Conservation (phyloP, 108 stramenopile genomes). For the Pseudonitzschia delicatissima region DNA sequence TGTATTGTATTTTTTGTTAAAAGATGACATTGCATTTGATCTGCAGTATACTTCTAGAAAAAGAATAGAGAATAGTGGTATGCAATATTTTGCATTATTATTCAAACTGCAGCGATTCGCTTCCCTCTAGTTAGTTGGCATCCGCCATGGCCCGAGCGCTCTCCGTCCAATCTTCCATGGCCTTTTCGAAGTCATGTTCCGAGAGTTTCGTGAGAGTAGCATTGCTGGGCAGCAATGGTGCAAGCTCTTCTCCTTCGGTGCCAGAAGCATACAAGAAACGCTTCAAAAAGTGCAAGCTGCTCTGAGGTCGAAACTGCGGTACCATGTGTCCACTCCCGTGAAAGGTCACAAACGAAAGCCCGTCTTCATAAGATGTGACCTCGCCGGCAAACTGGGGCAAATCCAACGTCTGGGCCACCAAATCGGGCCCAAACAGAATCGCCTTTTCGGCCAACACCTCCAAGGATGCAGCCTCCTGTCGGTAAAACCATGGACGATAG, state of each 20-base stretch:
- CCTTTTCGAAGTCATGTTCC: conserved; percentile 32
- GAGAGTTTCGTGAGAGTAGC: conserved; percentile 27
- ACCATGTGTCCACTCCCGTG: conserved; percentile 78
- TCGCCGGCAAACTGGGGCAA: conserved; percentile 66
- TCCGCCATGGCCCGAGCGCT: too few relatives aligned
- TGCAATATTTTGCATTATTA: too few relatives aligned
- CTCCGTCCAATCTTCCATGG: conserved; percentile 47
- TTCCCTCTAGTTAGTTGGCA: too few relatives aligned
- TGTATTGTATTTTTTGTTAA: too few relatives aligned
- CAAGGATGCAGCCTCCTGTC: conserved; percentile 42
- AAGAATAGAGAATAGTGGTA: too few relatives aligned
- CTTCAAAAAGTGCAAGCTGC: conserved; percentile 46
- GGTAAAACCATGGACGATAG: conserved; percentile 77
- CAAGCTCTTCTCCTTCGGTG: conserved; percentile 24
- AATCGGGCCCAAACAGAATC: conserved; percentile 57
- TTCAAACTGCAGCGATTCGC: too few relatives aligned
- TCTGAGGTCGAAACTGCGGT: conserved; percentile 17
- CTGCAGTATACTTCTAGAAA: too few relatives aligned
- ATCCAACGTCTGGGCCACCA: conserved; percentile 35
- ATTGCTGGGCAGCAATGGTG: conserved; percentile 48
- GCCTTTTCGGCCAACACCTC: conserved; percentile 47
- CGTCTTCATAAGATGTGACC: conserved; percentile 55
- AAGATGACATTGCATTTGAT: too few relatives aligned
- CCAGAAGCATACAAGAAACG: conserved; percentile 17
- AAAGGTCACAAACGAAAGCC: conserved; percentile 54